Percentiles rank a stretch among this genome's conserved stretches.
phyloP scores from a whole-genome alignment of 305 asterid genomes.

The Solanum hybrid region DNA sequence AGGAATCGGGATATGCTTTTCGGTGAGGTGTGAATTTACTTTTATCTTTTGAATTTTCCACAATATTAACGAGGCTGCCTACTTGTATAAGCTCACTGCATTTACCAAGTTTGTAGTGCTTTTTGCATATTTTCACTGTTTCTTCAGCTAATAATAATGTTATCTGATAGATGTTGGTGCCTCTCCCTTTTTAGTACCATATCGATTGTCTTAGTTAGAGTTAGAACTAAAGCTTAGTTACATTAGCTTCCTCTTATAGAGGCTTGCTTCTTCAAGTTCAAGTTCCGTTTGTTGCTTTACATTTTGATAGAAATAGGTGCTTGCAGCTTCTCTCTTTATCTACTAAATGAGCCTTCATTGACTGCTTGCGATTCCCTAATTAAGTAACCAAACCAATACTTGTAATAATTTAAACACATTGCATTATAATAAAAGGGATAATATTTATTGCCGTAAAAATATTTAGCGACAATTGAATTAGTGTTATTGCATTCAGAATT shows the following conservation, averaged over 20 bases:
- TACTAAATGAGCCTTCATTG: no score
- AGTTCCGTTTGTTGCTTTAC: not conserved
- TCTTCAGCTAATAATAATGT: not conserved
- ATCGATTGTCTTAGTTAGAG: not conserved
- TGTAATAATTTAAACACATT: not conserved
- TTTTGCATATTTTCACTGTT: not conserved
- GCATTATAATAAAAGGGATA: not conserved
- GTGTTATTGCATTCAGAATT: rapidly evolving
- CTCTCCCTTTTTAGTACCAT: not conserved
- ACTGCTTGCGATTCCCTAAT: no score
- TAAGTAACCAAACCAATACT: not conserved
- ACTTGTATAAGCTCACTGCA: not conserved
- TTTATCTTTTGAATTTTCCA: not conserved
- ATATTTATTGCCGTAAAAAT: no score
- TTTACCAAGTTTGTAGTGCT: not conserved
- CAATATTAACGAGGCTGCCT: not conserved
- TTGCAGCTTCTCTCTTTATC: not conserved
- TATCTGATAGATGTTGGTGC: not conserved
- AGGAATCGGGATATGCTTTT: slow-evolving; percentile 85
- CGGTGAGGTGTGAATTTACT: slow-evolving; percentile 46
- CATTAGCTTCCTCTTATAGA: not conserved
- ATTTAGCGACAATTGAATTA: no score
- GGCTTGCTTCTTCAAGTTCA: not conserved
- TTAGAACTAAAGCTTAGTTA: not conserved
- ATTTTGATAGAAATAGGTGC: not conserved